Percentiles rank a stretch among this genome's conserved stretches.
Conservation (phyloP, 2,329 filamentous ascomycete genomes). For the Cryphonectria naterciae region DNA sequence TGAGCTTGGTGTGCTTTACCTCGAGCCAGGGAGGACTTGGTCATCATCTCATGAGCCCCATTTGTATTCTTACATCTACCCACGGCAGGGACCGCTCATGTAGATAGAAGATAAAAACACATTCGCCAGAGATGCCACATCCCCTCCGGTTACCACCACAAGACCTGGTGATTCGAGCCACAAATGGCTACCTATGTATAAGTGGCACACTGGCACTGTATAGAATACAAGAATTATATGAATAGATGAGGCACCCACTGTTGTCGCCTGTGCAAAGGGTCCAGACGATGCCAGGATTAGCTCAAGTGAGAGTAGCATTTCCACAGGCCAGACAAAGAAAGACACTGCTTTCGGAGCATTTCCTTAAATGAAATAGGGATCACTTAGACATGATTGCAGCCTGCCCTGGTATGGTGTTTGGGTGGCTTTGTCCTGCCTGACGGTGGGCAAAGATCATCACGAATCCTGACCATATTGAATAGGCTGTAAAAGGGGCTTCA, state of each 20-base stretch:
- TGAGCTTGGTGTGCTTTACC: background rate
- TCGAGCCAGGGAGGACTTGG: background rate
- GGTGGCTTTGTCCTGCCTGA: background rate
- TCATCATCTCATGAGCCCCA: background rate
- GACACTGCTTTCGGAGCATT: background rate
- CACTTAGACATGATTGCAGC: background rate
- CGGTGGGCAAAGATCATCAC: background rate
- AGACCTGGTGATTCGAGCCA: background rate
- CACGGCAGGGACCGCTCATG: background rate
- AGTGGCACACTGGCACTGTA: background rate
- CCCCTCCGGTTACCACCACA: background rate
- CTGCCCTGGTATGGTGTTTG: background rate
- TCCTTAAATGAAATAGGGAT: background rate
- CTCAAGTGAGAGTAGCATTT: background rate
- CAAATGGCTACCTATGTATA: background rate
- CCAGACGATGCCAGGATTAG: background rate
- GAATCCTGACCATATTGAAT: background rate
- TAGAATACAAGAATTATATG: background rate
- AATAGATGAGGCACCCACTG: background rate
- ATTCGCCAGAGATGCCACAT: background rate
- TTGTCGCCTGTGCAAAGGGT: background rate
- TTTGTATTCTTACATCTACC: background rate
- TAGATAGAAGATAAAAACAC: background rate
- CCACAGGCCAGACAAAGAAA: background rate
- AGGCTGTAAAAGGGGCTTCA: background rate